Evolutionary conservation across 2,329 filamentous ascomycete genomes (phyloP), one percentile per base, ranked within the genome.

Genomic region (Fusarium anguioides): DNA sequence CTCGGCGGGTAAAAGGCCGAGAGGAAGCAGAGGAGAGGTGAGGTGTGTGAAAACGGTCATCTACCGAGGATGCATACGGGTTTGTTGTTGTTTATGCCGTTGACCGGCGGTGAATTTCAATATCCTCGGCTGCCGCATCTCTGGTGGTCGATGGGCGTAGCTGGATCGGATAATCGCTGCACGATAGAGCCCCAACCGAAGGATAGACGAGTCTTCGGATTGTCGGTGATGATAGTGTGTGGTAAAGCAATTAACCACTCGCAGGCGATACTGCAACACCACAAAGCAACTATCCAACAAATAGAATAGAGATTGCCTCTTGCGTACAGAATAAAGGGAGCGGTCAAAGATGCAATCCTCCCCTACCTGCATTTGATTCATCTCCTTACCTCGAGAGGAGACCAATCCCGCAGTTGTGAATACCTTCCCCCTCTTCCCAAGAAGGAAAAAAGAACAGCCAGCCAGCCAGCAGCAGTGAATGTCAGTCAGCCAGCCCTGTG

Each of bases 341-440:
- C 63, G 63, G 63, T 66, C 63, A 66, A 49, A 54, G 46, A 60
- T 58, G 63, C 62, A 58, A 24, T 59, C 46, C 62, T 56, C 39
- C 42, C 42, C 27, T 47, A 40, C 60, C 60, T 64, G 45, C 59
- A 64, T 64, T 59, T 52, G 52, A 64, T 62, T 41, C 52, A 64
- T 64, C 42, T 60, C 55, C 21, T 46, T 45, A 20, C 60, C 36
- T 57, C 20, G n/a, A 29, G 37, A 17, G 15, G 49, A 33, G n/a
- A 42, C 44, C 40, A n/a, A 64, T 64, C 58, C 60, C 35, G 60
- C 51, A 40, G 60, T 27, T 49, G 46, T 27, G 33, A 49, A 55
- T 57, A 24, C 47, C 39, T 40, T 45, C 45, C 46, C 55, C 51
- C 42, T 42, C 52, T 33, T 64, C 50, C 49, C 41, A 61, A 56